A percentile compares a stretch with the other conserved stretches of the same genome.
phyloP scores from a whole-genome alignment of 2,329 filamentous ascomycete genomes.

The Aspergillus oerlinghausenensis region DNA sequence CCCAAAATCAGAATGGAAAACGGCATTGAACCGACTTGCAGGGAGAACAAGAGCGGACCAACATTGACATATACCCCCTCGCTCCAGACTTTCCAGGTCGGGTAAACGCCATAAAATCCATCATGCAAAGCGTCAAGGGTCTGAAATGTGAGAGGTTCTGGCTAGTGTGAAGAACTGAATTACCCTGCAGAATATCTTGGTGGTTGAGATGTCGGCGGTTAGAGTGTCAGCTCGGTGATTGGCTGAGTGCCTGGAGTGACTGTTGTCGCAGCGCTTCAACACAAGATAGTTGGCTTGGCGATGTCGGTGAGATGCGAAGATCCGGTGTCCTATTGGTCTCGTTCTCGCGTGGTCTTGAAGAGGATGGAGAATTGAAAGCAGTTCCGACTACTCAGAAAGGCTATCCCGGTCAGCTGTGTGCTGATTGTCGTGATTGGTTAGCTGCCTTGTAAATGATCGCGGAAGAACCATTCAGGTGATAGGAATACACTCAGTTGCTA shows the following conservation, averaged over 20 bases:
- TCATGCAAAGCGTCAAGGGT: conserved; percentile 15
- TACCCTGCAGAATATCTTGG: conserved; percentile 10
- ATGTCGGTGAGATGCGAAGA: not conserved
- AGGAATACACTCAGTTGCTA: not conserved
- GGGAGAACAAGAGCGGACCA: not conserved
- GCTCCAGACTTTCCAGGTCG: conserved; percentile 4
- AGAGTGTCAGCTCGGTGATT: conserved; percentile 19
- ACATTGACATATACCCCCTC: conserved; percentile 8
- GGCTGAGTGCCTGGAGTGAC: conserved; percentile 13
- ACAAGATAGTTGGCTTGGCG: not conserved
- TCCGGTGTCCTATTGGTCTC: not conserved
- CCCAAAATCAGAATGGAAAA: not conserved
- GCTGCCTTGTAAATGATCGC: not conserved
- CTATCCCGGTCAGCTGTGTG: not conserved
- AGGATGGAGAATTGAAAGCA: not conserved
- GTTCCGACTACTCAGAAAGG: not conserved
- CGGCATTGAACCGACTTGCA: not conserved
- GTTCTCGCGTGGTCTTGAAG: not conserved
- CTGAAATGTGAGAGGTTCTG: conserved; percentile 19
- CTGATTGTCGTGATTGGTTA: not conserved
- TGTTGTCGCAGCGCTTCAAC: conserved; percentile 14
- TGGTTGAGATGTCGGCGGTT: conserved; percentile 25
- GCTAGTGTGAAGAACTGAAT: conserved; percentile 16
- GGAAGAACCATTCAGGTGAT: not conserved
- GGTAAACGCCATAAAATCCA: conserved; percentile 3